Percentiles rank a stretch among this genome's conserved stretches.
Evolutionary conservation across 495 filamentous ascomycete genomes (phyloP).

Genomic region (Annulohypoxylon nitens): DNA sequence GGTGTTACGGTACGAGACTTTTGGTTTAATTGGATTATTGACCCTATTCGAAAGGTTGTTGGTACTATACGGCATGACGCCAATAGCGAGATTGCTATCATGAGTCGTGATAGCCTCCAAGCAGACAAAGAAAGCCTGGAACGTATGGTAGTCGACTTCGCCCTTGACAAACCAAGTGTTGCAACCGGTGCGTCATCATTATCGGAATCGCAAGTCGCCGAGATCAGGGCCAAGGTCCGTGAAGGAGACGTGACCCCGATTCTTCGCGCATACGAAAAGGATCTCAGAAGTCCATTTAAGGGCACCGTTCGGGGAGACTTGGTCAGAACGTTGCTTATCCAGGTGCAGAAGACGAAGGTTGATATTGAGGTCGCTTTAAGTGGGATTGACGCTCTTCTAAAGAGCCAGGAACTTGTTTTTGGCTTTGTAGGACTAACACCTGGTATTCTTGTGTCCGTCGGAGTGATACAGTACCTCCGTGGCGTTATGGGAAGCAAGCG

Average conservation of each 20-base stretch:
- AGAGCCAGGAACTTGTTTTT: conserved; percentile 97
- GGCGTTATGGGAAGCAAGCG: conserved; percentile 74
- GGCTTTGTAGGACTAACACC: conserved; percentile 95
- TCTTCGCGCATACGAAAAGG: conserved; percentile 88
- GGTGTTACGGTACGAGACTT: conserved; percentile 86
- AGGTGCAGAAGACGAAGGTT: conserved; percentile 98
- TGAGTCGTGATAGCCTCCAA: conserved; percentile 89
- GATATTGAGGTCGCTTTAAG: conserved; percentile 96
- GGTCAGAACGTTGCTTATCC: conserved; percentile 90
- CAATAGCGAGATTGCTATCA: conserved; percentile 91
- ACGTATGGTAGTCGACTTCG: conserved; percentile 97
- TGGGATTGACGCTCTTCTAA: conserved; percentile 91
- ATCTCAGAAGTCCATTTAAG: conserved; percentile 80
- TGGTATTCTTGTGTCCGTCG: conserved; percentile 84
- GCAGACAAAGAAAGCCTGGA: conserved; percentile 92
- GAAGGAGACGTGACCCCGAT: conserved; percentile 95
- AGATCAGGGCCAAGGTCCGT: conserved; percentile 80
- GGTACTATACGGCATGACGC: conserved; percentile 92
- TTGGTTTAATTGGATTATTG: conserved; percentile 94
- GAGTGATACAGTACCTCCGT: conserved; percentile 77
- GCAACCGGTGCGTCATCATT: conserved; percentile 58
- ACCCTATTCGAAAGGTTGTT: conserved; percentile 83
- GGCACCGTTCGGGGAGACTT: conserved; percentile 87
- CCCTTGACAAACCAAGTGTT: conserved; percentile 75
- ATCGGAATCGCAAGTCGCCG: conserved; percentile 71